phyloP scores from a whole-genome alignment of 768 basidiomycete species.

The Lentinula aciculospora region DNA sequence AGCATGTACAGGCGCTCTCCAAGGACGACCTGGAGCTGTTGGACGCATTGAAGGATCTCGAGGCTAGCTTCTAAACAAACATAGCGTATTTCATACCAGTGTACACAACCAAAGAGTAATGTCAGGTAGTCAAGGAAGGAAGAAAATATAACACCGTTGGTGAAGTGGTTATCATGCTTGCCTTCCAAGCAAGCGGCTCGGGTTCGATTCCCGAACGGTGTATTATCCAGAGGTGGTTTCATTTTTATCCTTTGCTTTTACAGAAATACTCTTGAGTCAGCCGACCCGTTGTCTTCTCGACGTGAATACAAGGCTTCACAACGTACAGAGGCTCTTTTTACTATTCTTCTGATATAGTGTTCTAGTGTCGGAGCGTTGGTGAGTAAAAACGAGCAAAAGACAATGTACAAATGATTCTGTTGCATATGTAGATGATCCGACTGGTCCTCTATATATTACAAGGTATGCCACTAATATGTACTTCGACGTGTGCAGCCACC shows the following conservation, averaged over 20 bases:
- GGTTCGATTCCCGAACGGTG: constrained; percentile 9
- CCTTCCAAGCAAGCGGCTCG: constrained; percentile 22
- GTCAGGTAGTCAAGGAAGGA: no score
- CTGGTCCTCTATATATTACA: not conserved
- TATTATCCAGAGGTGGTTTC: not conserved
- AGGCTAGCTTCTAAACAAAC: not conserved
- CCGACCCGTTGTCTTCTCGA: not conserved
- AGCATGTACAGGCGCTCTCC: not conserved
- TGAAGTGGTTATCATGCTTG: constrained; percentile 65
- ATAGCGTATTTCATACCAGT: not conserved
- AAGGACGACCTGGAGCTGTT: constrained; percentile 2
- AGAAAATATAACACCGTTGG: constrained; percentile 21
- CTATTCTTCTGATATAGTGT: no score
- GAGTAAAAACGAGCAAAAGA: not conserved
- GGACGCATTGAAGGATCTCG: not conserved
- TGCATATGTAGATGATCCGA: not conserved
- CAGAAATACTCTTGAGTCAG: no score
- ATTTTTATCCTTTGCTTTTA: not conserved
- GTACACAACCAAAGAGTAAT: not conserved
- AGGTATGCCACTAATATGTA: not conserved
- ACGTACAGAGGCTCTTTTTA: no score
- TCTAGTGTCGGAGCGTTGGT: not conserved
- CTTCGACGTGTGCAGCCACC: not conserved
- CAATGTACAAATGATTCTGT: not conserved
- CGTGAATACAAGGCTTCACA: not conserved